Evolutionary conservation across 768 basidiomycete species (phyloP).

Genomic region (Xerocomellus dryophilus): DNA sequence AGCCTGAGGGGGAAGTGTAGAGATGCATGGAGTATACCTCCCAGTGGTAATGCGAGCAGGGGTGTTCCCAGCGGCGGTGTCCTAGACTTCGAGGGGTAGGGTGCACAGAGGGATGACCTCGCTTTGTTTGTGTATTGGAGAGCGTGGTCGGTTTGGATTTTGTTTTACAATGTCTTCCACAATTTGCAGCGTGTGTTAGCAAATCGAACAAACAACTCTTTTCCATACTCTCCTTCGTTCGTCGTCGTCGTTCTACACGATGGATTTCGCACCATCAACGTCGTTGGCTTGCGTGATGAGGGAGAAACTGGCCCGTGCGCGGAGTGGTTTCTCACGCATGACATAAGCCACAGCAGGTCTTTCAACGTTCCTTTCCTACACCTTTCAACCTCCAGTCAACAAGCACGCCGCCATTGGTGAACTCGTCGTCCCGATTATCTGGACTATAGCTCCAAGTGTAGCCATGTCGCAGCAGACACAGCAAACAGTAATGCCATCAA

Average conservation of each 20-base stretch:
- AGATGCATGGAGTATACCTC: background rate
- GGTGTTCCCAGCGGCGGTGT: background rate
- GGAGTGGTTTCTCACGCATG: conserved; percentile 38
- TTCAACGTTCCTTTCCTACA: conserved; percentile 33
- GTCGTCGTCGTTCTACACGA: conserved; percentile 30
- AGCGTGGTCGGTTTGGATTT: conserved; percentile 45
- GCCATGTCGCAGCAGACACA: conserved; percentile 51
- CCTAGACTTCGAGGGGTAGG: background rate
- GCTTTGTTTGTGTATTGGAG: conserved; percentile 42
- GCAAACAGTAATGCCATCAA: conserved; percentile 57
- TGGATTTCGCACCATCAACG: conserved; percentile 14
- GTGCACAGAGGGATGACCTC: background rate
- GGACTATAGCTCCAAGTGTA: background rate
- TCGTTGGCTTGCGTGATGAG: conserved; percentile 25
- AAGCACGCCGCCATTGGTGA: conserved; percentile 19
- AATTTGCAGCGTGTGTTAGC: conserved; percentile 70
- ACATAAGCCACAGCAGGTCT: conserved; percentile 57
- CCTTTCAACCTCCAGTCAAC: conserved; percentile 27
- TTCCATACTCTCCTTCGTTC: conserved; percentile 32
- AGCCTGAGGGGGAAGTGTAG: background rate
- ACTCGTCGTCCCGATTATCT: conserved; percentile 11
- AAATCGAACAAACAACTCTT: conserved; percentile 47
- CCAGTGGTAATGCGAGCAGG: background rate
- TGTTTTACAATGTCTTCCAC: conserved; percentile 76
- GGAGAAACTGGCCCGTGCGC: conserved; percentile 56